Evolutionary conservation across 164 flowering plant genomes (phyloP), one percentile per base, ranked within the genome.

Genomic region (Tinospora cordifolia): DNA sequence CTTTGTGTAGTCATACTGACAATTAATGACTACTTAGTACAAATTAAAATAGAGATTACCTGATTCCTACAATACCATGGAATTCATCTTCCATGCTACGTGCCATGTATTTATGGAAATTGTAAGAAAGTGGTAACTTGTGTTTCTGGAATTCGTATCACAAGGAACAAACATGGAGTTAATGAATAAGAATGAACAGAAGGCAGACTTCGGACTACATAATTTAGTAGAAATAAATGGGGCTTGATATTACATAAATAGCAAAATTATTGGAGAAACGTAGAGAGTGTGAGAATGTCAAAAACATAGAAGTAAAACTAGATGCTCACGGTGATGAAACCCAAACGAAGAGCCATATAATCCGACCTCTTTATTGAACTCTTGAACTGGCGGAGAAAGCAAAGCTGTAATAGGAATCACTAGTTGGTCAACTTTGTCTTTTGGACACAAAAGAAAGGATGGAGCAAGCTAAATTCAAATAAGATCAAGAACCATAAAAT

Each of bases 1-100:
- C 40, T 47, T 26, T 24, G 14, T 40, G 19, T 17, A 8, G 15
- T 60, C 30, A 24, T 60, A 60, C 27, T 60, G 25, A 60, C 25
- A 30, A 30, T 2, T 30, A 30, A 1, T 30, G 25, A 60, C 63
- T 17, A 13, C 25, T 51, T 51, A 19, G 22, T n/a, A n/a, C 19
- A 51, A 51, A 51, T n/a, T 14, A 15, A 51, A 51, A 17, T 51
- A 13, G 58, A 34, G 51, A 21, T 40, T 84, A 94, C 98, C 97
- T 88, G 62, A 94, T 89, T 3, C 97, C 97, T 60, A 94, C 85
- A 68, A 91, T 91, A n/a, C 88, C 90, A 64, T 87, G 87, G 73
- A 94, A 89, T 68, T 94, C 98, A 68, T 94, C 97, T 72, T 94
- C 97, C 98, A 94, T 91, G 84, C 97, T 91, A 8, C 98, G 87